Evolutionary conservation across 228 moss, liverwort and hornwort species (phyloP).

Genomic region (Sphagnum magellanicum): DNA sequence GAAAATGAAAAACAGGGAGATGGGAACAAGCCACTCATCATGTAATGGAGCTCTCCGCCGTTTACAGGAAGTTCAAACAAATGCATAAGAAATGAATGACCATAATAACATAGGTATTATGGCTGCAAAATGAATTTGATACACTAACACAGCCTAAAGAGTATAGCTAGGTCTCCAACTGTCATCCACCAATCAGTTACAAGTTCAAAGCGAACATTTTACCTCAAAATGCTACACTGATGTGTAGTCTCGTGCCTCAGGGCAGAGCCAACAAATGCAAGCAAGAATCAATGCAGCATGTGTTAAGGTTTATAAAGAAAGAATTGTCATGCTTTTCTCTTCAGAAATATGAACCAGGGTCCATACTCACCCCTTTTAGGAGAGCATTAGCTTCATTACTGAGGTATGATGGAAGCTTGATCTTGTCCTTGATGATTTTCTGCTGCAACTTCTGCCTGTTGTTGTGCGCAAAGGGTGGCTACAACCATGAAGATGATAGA

Average conservation of each 20-base stretch:
- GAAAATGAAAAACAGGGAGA: background rate
- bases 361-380: conserved; percentile 64
- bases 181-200: too few relatives aligned
- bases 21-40: background rate
- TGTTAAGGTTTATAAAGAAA: background rate
- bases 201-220: too few relatives aligned
- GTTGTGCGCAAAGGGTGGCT: conserved; percentile 83
- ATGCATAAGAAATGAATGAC: too few relatives aligned
- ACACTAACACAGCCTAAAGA: too few relatives aligned
- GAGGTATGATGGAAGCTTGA: conserved; percentile 79
- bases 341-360: background rate
- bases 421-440: conserved; percentile 83
- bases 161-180: too few relatives aligned
- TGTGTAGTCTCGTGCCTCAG: too few relatives aligned
- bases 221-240: too few relatives aligned
- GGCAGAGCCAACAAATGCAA: too few relatives aligned
- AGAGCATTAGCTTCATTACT: conserved; percentile 73
- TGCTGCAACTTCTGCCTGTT: conserved; percentile 88
- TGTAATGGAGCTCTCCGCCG: background rate
- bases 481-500: conserved; percentile 10
- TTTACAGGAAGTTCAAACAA: too few relatives aligned
- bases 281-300: too few relatives aligned
- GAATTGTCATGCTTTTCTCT: background rate
- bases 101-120: too few relatives aligned
- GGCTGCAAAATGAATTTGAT: too few relatives aligned